These are phyloP conservation scores for Komagataella kurtzmanii DNA, from an alignment of 805 yeast genomes.

Conservation along the genomic window DNA sequence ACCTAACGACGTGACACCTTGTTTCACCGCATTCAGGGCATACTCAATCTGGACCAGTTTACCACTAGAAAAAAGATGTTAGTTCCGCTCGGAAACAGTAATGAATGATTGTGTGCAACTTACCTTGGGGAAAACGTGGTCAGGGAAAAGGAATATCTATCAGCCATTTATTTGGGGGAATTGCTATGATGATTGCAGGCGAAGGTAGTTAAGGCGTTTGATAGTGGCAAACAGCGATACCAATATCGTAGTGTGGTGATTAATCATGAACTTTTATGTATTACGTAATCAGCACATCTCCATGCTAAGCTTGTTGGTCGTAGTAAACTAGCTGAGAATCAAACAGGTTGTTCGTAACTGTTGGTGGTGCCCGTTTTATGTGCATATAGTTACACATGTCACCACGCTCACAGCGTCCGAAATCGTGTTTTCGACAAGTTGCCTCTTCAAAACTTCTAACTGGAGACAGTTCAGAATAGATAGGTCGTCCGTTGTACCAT, in stretches of 20 bases:
- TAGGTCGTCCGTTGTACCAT: slow-evolving; percentile 75
- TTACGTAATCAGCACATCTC: not conserved
- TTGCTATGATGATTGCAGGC: not conserved
- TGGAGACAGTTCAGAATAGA: slow-evolving; percentile 69
- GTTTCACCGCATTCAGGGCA: slow-evolving; percentile 93
- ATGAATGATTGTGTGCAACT: slow-evolving; percentile 13
- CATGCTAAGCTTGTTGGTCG: slow-evolving; percentile 1
- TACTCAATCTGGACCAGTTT: slow-evolving; percentile 96
- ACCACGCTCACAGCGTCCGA: slow-evolving; percentile 58
- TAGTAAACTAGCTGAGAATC: slow-evolving; percentile 22
- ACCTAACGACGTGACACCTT: slow-evolving; percentile 94
- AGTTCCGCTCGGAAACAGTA: not conserved
- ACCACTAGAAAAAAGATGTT: slow-evolving; percentile 42
- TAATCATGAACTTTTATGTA: too few species aligned
- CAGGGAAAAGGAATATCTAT: slow-evolving; percentile 92
- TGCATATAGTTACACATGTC: slow-evolving; percentile 85
- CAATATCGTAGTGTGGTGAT: not conserved
- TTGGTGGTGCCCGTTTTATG: slow-evolving; percentile 38
- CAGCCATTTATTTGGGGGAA: slow-evolving; percentile 53
- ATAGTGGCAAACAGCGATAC: not conserved
- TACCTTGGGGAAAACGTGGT: slow-evolving; percentile 96
- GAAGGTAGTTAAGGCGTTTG: not conserved
- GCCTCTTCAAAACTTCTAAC: slow-evolving; percentile 60
- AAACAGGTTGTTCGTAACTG: slow-evolving; percentile 25
- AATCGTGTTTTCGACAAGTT: slow-evolving; percentile 60